Percentiles rank a stretch among this genome's conserved stretches.
phyloP scores from a whole-genome alignment of 345 rosid genomes.

The Pugionium cornutum region DNA sequence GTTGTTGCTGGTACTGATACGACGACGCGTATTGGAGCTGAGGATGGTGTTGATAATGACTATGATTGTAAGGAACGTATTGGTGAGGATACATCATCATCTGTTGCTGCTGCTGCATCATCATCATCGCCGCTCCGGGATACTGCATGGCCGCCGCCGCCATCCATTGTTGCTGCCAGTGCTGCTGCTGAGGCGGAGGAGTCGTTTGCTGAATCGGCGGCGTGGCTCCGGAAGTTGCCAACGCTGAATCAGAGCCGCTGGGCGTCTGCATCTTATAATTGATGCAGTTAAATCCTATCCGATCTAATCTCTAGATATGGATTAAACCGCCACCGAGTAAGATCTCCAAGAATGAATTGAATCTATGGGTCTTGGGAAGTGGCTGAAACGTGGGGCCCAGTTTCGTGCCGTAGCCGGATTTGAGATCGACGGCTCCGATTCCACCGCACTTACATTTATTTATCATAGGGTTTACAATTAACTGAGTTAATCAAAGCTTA shows the following conservation, averaged over 20 bases:
- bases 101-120: conserved; percentile 91
- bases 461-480: conserved; percentile 25
- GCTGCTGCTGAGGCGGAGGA: conserved; percentile 45
- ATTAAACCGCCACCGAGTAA: not conserved
- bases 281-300: conserved; percentile 16
- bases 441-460: conserved; percentile 32
- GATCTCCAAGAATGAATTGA: conserved; percentile 22
- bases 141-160: conserved; percentile 59
- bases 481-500: not conserved
- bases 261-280: conserved; percentile 48
- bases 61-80: conserved; percentile 43
- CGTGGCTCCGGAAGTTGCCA: conserved; percentile 28
- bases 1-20: conserved; percentile 23
- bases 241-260: conserved; percentile 53
- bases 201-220: conserved; percentile 48
- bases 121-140: conserved; percentile 86
- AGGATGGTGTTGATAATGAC: conserved; percentile 30
- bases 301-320: conserved; percentile 6
- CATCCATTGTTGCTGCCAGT: conserved; percentile 56
- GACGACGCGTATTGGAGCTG: conserved; percentile 35
- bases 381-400: conserved; percentile 44
- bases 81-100: conserved; percentile 91
- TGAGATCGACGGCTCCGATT: conserved; percentile 37
- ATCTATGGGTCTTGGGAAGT: conserved; percentile 43
- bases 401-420: conserved; percentile 22